Conservation (phyloP, 2,329 filamentous ascomycete species). For the Amauroascus niger region DNA sequence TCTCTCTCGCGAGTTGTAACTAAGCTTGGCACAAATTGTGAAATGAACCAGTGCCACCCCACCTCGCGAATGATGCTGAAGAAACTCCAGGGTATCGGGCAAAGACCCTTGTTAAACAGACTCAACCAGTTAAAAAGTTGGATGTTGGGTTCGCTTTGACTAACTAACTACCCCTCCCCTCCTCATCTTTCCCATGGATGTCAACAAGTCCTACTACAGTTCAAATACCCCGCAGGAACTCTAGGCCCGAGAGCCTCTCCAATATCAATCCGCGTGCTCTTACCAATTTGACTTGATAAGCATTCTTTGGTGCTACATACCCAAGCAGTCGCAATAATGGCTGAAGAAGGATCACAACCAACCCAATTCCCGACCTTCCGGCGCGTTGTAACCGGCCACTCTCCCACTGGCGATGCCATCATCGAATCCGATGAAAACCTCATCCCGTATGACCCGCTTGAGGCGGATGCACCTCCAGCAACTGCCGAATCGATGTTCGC, state of each 20-base stretch:
- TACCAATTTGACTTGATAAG: not conserved
- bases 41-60: not conserved
- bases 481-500: slow-evolving; percentile 15
- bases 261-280: not conserved
- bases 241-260: no score
- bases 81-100: no score
- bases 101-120: no score
- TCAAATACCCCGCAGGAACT: no score
- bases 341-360: not conserved
- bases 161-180: no score
- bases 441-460: slow-evolving; percentile 19
- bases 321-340: not conserved
- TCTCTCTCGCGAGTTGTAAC: no score
- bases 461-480: slow-evolving; percentile 11
- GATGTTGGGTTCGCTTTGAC: no score
- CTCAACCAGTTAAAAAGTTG: no score
- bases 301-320: not conserved
- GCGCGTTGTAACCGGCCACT: slow-evolving; percentile 23
- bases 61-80: not conserved
- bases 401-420: slow-evolving; percentile 22
- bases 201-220: no score
- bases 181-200: no score
- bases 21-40: not conserved
- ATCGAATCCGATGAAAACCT: slow-evolving; percentile 23
- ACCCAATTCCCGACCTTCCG: slow-evolving; percentile 16